Base-by-base conservation (phyloP, 768 basidiomycete genomes). In the Hypsizygus marmoreus region DNA sequence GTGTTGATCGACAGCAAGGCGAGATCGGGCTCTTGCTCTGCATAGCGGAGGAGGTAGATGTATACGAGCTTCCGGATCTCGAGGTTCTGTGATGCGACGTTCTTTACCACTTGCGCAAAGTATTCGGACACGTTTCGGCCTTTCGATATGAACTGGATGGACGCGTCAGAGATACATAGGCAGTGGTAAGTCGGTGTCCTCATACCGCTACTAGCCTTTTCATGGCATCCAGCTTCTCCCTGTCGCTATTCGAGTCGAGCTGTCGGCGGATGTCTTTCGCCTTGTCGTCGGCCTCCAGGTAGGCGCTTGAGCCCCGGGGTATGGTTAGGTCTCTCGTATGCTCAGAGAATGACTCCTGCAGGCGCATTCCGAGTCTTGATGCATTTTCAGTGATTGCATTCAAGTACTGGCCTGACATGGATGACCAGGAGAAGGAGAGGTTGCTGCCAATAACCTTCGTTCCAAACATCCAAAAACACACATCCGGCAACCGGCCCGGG, bases 11-110 rank as follows among this genome's bases (percentile, higher is more conserved):
- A 95, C 23, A 99, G 77, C 38, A 99, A 70, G 1, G 95, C 90
- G 37, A 98, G 84, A 65, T 98, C 97, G 11, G 97, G 95, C 58
- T 97, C 94, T 25, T 85, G 81, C 31, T 90, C 85, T 39, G 97
- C 93, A 67, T 97, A 95, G 49, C 92, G 86, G 34, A 98, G 73
- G 53, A 99, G 85, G 71, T 95, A 99, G 53, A 98, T 95, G 67
- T 98, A 98, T 29, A 98, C 93, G 41, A 99, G 83, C 69, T 98
- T 97, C 48, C 95, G 84, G 58, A 95, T 87, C 66, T 97, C 93
- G 38, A 98, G 82, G 60, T 91, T 91, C 44, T 84, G 82, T 2
- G 93, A 90, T 2, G 92, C 92, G 30, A 98, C 95, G 57, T 95
- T 95, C 74, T 95, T 97, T 58, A 97, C 94, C 20, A 99, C 97